Base-by-base conservation (phyloP, 2,329 filamentous ascomycete species). In the Fusarium haematococcum region DNA sequence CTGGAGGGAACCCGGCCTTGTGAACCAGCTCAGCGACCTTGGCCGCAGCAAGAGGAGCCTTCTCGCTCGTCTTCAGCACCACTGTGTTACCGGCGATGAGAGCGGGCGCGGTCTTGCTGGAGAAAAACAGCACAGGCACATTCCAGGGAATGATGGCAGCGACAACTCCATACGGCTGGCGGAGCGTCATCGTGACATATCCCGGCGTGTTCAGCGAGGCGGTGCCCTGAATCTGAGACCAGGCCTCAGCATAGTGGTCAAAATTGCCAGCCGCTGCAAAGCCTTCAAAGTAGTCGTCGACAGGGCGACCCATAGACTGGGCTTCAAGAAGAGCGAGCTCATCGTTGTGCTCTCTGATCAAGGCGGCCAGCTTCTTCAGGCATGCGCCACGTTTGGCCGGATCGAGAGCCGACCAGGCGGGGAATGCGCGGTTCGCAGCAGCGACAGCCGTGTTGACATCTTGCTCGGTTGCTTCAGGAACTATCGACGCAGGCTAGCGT, bases 1-100 rank as follows among this genome's bases (percentile, higher is more conserved):
- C 93, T 0, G 92, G 89, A 2, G 93, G 93, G 78, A 95, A 95
- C 0, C 93, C 93, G 4, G 92, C 92, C 75, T 94, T 87, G 70
- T 90, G 88, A 70, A 94, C 87, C 18, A 95, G 84, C 35, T 89
- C 89, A 1, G 82, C 83, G 2, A 84, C 32, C 2, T 75, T 77
- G 11, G 67, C 74, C 5, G 68, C 63, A 3, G 65, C 69, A 6
- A 77, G 70, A 1, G 75, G 75, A 7, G 75, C 72, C 20, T 77
- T 77, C 13, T 77, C 75, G n/a, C 75, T 77, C 0, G 67, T 64
- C 16, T 77, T 77, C 2, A 77, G 33, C 2, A 77, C 70, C 2
- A 77, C 72, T 0, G 75, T 77, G 9, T 77, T 77, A 1, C 75
- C 75, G 2, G 75, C 63, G 5, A 75, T 75, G 3, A 77, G 25